Percentiles rank a stretch among this genome's conserved stretches.
phyloP scores from a whole-genome alignment of 306 rosid species.

The Comarum palustre region DNA sequence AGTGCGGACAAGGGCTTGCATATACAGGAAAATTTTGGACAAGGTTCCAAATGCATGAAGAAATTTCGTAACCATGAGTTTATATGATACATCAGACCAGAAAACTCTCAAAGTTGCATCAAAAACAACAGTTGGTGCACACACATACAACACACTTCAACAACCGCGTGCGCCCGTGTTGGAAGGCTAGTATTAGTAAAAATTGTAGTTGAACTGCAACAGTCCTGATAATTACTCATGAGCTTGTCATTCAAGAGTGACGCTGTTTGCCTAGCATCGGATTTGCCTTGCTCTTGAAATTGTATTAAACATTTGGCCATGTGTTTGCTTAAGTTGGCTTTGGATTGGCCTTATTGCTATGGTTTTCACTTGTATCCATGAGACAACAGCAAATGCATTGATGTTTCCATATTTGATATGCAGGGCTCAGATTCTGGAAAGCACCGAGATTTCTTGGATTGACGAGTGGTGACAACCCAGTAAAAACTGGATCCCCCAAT shows the following conservation, averaged over 20 bases:
- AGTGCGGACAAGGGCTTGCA: too few relatives aligned
- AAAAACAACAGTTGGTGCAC: too few relatives aligned
- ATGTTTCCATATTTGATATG: slow-evolving; percentile 32
- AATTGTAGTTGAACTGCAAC: slow-evolving; percentile 1
- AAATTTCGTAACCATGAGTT: too few relatives aligned
- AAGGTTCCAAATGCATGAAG: too few relatives aligned
- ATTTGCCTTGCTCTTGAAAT: not conserved
- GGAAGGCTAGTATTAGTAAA: too few relatives aligned
- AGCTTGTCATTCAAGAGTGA: not conserved
- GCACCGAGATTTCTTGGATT: slow-evolving; percentile 56
- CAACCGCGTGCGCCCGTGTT: too few relatives aligned
- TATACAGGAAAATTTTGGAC: too few relatives aligned
- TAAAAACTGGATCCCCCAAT: slow-evolving; percentile 61
- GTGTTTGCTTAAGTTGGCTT: not conserved
- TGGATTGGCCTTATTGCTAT: not conserved
- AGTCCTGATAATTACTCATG: not conserved
- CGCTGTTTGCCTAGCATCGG: not conserved
- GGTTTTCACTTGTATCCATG: not conserved
- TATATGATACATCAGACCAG: too few relatives aligned
- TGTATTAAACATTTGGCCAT: not conserved
- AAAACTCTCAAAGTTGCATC: too few relatives aligned
- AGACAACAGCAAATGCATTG: not conserved
- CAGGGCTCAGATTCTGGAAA: slow-evolving; percentile 62
- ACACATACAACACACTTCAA: too few relatives aligned
- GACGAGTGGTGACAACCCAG: slow-evolving; percentile 60